A percentile compares a stretch with the other conserved stretches of the same genome.
phyloP scores from a whole-genome alignment of 1,139 yeast species.

The Suhomyces guaymorum region DNA sequence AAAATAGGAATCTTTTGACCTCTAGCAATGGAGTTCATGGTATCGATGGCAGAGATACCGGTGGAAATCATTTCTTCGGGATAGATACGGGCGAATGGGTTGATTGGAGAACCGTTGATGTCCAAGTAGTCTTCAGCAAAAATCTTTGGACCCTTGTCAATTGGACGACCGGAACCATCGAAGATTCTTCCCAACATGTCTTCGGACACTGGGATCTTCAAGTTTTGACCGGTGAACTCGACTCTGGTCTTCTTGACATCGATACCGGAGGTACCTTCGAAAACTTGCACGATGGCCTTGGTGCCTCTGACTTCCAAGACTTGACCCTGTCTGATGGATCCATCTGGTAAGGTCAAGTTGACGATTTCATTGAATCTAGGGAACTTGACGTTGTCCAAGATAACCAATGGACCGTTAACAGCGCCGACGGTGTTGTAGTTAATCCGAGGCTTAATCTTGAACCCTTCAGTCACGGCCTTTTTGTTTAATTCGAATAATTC shows the following conservation, averaged over 20 bases:
- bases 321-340: constrained; percentile 92
- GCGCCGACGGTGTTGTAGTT: constrained; percentile 96
- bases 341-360: constrained; percentile 93
- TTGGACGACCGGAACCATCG: constrained; percentile 98
- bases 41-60: constrained; percentile 97
- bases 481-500: constrained; percentile 78
- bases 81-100: constrained; percentile 96
- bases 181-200: constrained; percentile 97
- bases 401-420: constrained; percentile 96
- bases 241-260: constrained; percentile 97
- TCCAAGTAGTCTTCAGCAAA: constrained; percentile 98
- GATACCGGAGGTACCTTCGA: constrained; percentile 96
- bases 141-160: constrained; percentile 96
- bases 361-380: constrained; percentile 97
- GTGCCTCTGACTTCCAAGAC: constrained; percentile 96
- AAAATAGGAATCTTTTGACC: constrained; percentile 99
- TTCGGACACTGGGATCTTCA: constrained; percentile 93
- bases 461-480: constrained; percentile 88
- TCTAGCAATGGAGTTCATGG: constrained; percentile 99
- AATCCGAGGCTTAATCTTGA: constrained; percentile 84
- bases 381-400: constrained; percentile 92
- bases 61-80: constrained; percentile 99
- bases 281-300: constrained; percentile 97
- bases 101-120: constrained; percentile 97
- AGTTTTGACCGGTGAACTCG: constrained; percentile 92